Conservation (phyloP, 495 filamentous ascomycete genomes). For the Xylaria cubensis region DNA sequence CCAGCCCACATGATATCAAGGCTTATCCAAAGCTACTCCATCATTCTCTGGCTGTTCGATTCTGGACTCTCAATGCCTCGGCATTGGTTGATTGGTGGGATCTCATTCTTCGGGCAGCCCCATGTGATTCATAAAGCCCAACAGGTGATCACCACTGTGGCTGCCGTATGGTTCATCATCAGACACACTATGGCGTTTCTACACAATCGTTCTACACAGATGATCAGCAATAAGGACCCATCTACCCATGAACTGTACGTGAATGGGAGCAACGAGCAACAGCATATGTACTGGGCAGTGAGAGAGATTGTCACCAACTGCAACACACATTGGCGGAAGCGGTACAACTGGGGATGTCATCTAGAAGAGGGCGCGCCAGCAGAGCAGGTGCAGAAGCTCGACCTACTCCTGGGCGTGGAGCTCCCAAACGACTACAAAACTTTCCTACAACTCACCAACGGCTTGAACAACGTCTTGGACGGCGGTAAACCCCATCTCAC, state of each 20-base stretch:
- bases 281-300: conserved; percentile 2
- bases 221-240: not conserved
- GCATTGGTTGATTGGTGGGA: not conserved
- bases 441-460: conserved; percentile 12
- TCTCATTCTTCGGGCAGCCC: not conserved
- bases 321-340: conserved; percentile 7
- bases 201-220: not conserved
- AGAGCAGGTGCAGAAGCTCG: not conserved
- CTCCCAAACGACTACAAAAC: conserved; percentile 4
- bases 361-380: not conserved
- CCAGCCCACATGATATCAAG: not conserved
- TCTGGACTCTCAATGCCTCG: not conserved
- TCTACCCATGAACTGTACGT: too few species aligned
- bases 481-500: conserved; percentile 7
- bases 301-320: conserved; percentile 13
- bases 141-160: not conserved
- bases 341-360: not conserved
- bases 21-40: not conserved
- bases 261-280: not conserved
- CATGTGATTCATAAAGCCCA: not conserved
- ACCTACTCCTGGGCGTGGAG: not conserved
- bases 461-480: conserved; percentile 5
- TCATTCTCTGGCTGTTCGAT: not conserved
- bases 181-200: not conserved
- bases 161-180: conserved; percentile 4